Percentiles rank a stretch among this genome's conserved stretches.
Evolutionary conservation across 371 early-diverging fungal genomes (phyloP).

Genomic region (Capillidium rhysosporum): DNA sequence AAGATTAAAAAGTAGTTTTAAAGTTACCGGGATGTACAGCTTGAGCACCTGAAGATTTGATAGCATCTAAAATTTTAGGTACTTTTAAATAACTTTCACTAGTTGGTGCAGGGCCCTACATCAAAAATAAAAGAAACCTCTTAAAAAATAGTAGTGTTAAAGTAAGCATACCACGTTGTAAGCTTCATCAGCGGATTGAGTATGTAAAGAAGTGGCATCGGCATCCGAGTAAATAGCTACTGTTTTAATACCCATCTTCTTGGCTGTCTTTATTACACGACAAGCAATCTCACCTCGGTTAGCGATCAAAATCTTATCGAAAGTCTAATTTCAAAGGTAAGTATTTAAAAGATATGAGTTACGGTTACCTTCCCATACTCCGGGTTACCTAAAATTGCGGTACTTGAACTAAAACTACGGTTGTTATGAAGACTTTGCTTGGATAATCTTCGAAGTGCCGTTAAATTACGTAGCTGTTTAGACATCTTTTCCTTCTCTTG

Average conservation of each 20-base stretch:
- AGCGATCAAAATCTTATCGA: slow-evolving; percentile 88
- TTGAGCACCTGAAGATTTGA: slow-evolving; percentile 33
- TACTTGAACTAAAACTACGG: not conserved
- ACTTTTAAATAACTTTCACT: slow-evolving; percentile 34
- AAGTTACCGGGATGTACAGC: slow-evolving; percentile 40
- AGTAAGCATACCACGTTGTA: slow-evolving; percentile 25
- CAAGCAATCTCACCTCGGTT: slow-evolving; percentile 95
- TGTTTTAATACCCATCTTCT: slow-evolving; percentile 64
- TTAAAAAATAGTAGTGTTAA: not conserved
- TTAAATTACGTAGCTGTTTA: too few species aligned
- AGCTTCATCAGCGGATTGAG: slow-evolving; percentile 48
- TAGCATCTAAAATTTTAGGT: slow-evolving; percentile 27
- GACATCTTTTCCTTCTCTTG: too few species aligned
- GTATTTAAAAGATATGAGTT: not conserved
- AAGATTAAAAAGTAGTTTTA: not conserved
- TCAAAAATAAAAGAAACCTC: not conserved
- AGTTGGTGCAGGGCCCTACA: slow-evolving; percentile 36
- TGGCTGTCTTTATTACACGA: slow-evolving; percentile 73
- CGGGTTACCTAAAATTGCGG: not conserved
- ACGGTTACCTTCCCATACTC: not conserved
- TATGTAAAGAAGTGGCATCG: slow-evolving; percentile 51
- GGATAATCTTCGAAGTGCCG: too few species aligned
- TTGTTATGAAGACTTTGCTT: too few species aligned
- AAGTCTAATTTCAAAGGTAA: slow-evolving; percentile 17
- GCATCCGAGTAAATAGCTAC: slow-evolving; percentile 90